phyloP scores from a whole-genome alignment of 2,329 filamentous ascomycete species.

The Sarocladium oryzae region DNA sequence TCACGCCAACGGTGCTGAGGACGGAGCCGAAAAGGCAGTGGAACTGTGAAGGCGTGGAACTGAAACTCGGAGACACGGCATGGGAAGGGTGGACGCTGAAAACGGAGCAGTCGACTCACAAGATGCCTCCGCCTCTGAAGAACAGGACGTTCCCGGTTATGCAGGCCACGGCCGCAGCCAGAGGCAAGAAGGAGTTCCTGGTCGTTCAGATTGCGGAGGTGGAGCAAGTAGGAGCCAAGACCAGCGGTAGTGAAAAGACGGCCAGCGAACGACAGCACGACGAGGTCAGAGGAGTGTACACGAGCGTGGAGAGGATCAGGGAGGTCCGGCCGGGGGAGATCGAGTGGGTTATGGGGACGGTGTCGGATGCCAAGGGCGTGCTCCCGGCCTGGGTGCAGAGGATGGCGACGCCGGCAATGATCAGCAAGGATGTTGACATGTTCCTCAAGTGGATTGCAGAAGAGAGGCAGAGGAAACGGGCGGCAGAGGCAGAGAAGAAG shows the following conservation, averaged over 20 bases:
- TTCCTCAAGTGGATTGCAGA: conserved; percentile 57
- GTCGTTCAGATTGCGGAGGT: conserved; percentile 48
- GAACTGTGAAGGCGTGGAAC: conserved; percentile 36
- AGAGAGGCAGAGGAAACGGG: conserved; percentile 30
- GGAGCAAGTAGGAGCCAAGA: not conserved
- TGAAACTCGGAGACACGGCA: conserved; percentile 17
- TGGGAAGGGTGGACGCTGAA: conserved; percentile 44
- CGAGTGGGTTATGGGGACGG: conserved; percentile 75
- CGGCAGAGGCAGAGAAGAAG: conserved; percentile 12
- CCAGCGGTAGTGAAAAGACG: conserved; percentile 18
- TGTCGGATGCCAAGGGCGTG: conserved; percentile 61
- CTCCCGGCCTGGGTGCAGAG: conserved; percentile 63
- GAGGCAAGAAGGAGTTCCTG: conserved; percentile 40
- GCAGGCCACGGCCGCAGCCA: conserved; percentile 47
- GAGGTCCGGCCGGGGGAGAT: conserved; percentile 37
- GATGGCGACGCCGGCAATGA: conserved; percentile 51
- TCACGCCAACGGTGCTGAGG: conserved; percentile 31
- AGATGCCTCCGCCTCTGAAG: conserved; percentile 51
- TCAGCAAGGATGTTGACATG: conserved; percentile 65
- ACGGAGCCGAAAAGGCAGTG: conserved; percentile 34
- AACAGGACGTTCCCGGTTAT: conserved; percentile 62
- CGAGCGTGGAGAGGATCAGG: conserved; percentile 56
- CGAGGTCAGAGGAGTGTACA: conserved; percentile 51
- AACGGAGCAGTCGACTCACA: conserved; percentile 61
- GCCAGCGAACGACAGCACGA: not conserved